Base-by-base conservation (phyloP, 1,284 basidiomycete species). In the Xerocomus nothofagi region DNA sequence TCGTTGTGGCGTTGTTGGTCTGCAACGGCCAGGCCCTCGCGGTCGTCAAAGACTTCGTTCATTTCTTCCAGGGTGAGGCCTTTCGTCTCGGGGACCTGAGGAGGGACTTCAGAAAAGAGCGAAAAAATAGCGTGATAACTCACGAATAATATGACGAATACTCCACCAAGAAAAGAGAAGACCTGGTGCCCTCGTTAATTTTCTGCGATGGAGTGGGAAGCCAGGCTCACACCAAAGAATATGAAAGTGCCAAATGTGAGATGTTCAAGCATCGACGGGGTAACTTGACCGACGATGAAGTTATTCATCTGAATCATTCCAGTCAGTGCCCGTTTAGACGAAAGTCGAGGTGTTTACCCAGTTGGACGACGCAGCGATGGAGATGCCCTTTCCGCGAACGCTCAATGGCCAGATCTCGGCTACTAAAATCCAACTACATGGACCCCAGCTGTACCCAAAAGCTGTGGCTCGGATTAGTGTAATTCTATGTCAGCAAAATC, bases 361-460 rank as follows among this genome's bases (percentile, higher is more conserved):
- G 68, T 86, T 86, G 1, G 82, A 83, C 6, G 83, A 86, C 11
- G 83, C 80, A 6, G 81, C 80, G 44, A 87, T 83, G 1, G 84
- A 86, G 33, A 86, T 61, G 31, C 83, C 84, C 66, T 86, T 86
- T 41, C 83, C 80, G 50, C 83, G 82, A 47, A 84, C 74, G 54
- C 77, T 81, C 51, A 86, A 60, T 15, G 82, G 83, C 80, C 81
- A 86, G 44, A 85, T 84, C 58, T 73, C 84, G 8, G 84, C 79
- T 12, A 83, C 78, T 38, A 85, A 63, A 60, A 86, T 82, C 83
- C 84, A 86, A 17, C 79, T 71, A 56, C 81, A 84, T 8, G 83
- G 83, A 70, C 81, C 83, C 84, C 84, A 86, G 50, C 79, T 81
- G 59, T 84, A 87, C 37, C 84, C 84, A 58, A 84, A 84, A 3